Percentiles rank a stretch among this genome's conserved stretches.
These are phyloP conservation scores for Sugiyamaella floridensis DNA, from an alignment of 805 yeast species.

Conservation along the genomic window DNA sequence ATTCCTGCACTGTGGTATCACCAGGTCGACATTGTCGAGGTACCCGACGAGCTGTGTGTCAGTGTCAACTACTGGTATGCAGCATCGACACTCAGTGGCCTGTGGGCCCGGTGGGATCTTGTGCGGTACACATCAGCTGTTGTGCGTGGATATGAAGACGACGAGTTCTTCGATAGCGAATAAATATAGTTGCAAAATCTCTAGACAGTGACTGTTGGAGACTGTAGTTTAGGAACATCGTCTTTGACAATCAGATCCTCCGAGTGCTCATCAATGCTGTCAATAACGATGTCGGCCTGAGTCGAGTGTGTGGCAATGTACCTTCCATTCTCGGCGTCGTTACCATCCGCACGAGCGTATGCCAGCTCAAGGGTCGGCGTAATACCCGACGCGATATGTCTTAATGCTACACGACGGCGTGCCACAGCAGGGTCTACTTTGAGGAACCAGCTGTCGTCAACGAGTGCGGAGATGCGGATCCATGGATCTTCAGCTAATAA, in stretches of 20 bases:
- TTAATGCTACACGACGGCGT: slow-evolving; percentile 50
- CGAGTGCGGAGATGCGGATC: slow-evolving; percentile 39
- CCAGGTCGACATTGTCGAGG: slow-evolving; percentile 27
- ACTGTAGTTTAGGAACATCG: too few species aligned
- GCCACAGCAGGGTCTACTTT: slow-evolving; percentile 41
- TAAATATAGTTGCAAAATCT: background rate
- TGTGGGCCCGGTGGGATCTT: slow-evolving; percentile 30
- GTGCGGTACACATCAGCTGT: slow-evolving; percentile 19
- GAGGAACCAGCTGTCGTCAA: slow-evolving; percentile 41
- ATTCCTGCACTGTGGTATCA: slow-evolving; percentile 38
- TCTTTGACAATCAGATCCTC: background rate
- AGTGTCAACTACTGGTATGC: slow-evolving; percentile 33
- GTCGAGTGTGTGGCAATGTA: slow-evolving; percentile 26
- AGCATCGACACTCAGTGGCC: slow-evolving; percentile 19
- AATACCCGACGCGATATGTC: slow-evolving; percentile 48
- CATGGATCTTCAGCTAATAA: slow-evolving; percentile 54
- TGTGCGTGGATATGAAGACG: slow-evolving; percentile 22
- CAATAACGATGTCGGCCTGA: slow-evolving; percentile 23
- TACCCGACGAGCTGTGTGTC: slow-evolving; percentile 16
- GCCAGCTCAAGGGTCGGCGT: slow-evolving; percentile 30
- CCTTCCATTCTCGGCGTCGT: slow-evolving; percentile 60
- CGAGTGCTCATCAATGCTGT: slow-evolving; percentile 13
- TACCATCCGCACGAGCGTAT: slow-evolving; percentile 35
- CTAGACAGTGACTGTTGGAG: too few species aligned
- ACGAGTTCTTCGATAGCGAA: slow-evolving; percentile 14